Evolutionary conservation across 2,329 filamentous ascomycete species (phyloP).

Genomic region (Colletotrichum sp.): DNA sequence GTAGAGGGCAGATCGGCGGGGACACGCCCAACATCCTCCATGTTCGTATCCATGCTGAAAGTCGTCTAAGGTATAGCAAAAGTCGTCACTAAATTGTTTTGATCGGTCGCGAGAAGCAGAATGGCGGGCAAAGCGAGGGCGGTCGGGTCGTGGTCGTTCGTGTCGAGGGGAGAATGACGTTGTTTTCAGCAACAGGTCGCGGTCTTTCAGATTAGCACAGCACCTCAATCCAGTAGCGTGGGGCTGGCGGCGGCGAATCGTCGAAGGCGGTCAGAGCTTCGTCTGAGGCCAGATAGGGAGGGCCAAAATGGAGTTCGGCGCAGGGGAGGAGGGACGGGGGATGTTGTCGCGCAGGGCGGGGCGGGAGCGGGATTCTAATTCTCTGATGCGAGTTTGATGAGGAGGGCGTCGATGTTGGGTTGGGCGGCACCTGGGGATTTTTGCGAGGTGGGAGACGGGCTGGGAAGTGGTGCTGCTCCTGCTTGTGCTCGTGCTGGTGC

Average conservation of each 20-base stretch:
- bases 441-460: conserved; percentile 5
- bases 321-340: background rate
- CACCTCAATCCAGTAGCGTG: conserved; percentile 19
- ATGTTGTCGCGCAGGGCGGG: conserved; percentile 4
- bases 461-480: background rate
- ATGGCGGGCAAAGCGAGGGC: conserved; percentile 15
- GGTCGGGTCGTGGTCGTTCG: background rate
- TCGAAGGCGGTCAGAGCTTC: conserved; percentile 21
- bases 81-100: background rate
- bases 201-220: conserved; percentile 19
- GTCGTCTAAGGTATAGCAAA: conserved; percentile 5
- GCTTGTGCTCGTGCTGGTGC: background rate
- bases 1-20: conserved; percentile 79
- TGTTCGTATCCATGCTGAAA: conserved; percentile 86
- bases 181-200: conserved; percentile 19
- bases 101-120: conserved; percentile 20
- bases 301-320: background rate
- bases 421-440: conserved; percentile 14
- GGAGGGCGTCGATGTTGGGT: conserved; percentile 11
- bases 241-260: conserved; percentile 21
- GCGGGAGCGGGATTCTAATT: conserved; percentile 11
- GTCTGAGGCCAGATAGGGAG: conserved; percentile 10
- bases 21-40: conserved; percentile 95
- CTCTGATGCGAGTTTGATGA: conserved; percentile 1
- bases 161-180: conserved; percentile 17